Evolutionary conservation across 225 moss, liverwort and hornwort species (phyloP), one percentile per base, ranked within the genome.

Genomic region (Asterella californica): DNA sequence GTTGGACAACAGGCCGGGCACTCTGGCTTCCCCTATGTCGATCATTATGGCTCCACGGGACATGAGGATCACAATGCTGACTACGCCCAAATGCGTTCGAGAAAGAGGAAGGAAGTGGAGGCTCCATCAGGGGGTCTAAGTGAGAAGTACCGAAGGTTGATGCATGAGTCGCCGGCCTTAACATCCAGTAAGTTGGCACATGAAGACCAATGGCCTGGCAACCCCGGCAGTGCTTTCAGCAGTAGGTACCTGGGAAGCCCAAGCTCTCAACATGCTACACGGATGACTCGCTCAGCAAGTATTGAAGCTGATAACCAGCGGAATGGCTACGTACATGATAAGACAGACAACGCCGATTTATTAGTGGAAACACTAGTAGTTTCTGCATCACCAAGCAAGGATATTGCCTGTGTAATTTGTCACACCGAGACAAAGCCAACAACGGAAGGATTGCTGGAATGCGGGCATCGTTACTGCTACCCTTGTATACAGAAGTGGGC

Each of bases 391-490:
- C 62, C 80, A 22, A 75, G 55, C 15, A 66, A 74, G 45, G 94
- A 88, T 79, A 83, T 99, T 82, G 79, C 82, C 50, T 99, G 99
- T 83, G 93, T 87, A 61, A 95, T 99, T 81, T 99, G 99, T 80
- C 87, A 87, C 74, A 80, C 67, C 68, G 90, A 93, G 71, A 66
- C 75, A 19, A 89, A 82, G 64, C 84, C 88, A 79, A 78, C 75
- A 27, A 85, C 80, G 52, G 90, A 95, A 88, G 99, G 99, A 55
- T 83, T 95, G 32, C 78, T 99, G 81, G 79, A 79, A 61, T 99
- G 99, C 85, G 99, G 95, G 27, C 99, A 99, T 78, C 83, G 79
- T 52, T 99, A 90, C 72, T 99, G 99, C 83, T 99, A 83, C 79
- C 81, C 63, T 17, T 99, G 99, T 83, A 99, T 99, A 52, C 91